Evolutionary conservation across 495 filamentous ascomycete species (phyloP).

Genomic region (Penicillium daleae): DNA sequence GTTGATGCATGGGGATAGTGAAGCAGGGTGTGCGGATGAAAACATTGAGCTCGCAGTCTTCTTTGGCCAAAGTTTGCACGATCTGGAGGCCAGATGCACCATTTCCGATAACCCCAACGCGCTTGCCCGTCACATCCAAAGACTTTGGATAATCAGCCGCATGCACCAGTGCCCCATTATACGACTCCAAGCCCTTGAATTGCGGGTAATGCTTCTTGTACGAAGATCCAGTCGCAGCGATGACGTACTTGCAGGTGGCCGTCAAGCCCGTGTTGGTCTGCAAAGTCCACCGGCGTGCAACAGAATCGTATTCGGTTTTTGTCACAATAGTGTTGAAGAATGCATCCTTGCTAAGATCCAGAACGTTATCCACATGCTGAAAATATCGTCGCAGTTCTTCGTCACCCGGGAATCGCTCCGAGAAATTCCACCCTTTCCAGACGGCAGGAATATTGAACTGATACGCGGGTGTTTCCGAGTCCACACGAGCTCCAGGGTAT

Average conservation of each 20-base stretch:
- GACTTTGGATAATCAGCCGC: slow-evolving; percentile 28
- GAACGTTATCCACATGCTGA: slow-evolving; percentile 55
- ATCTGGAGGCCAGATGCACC: slow-evolving; percentile 32
- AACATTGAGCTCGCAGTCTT: slow-evolving; percentile 40
- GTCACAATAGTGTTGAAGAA: slow-evolving; percentile 55
- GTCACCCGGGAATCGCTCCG: slow-evolving; percentile 52
- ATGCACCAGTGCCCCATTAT: slow-evolving; percentile 22
- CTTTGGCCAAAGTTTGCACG: slow-evolving; percentile 35
- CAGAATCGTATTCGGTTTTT: slow-evolving; percentile 46
- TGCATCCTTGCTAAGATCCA: slow-evolving; percentile 54
- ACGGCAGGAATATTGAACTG: slow-evolving; percentile 54
- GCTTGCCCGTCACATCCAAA: slow-evolving; percentile 24
- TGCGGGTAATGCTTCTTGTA: slow-evolving; percentile 28
- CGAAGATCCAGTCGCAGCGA: slow-evolving; percentile 26
- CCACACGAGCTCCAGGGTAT: slow-evolving; percentile 54
- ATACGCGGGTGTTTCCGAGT: slow-evolving; percentile 54
- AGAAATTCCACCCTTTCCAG: slow-evolving; percentile 57
- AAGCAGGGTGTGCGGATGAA: slow-evolving; percentile 55
- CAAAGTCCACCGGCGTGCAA: slow-evolving; percentile 33
- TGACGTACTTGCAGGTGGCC: slow-evolving; percentile 33
- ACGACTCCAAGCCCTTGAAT: slow-evolving; percentile 22
- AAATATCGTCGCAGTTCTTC: slow-evolving; percentile 57
- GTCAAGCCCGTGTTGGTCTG: slow-evolving; percentile 17
- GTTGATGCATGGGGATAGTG: slow-evolving; percentile 49
- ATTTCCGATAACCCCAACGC: slow-evolving; percentile 33